phyloP scores from a whole-genome alignment of 2,329 filamentous ascomycete genomes.

The Rutstroemia sydowiana region DNA sequence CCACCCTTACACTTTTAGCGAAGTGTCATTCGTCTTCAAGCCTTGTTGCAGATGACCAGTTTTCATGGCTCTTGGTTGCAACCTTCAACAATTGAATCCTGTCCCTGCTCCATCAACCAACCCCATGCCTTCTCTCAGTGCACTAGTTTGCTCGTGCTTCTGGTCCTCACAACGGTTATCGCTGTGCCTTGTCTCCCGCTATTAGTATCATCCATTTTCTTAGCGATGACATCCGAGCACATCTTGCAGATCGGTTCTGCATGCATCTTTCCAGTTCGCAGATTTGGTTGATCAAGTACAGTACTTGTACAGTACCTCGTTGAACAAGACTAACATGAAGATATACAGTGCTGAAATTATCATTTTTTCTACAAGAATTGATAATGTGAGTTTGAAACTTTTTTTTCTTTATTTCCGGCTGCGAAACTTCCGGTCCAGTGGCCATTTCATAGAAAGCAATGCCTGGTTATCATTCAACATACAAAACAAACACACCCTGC shows the following conservation, averaged over 20 bases:
- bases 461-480: too few species aligned
- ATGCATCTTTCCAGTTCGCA: conserved; percentile 1
- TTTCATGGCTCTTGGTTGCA: conserved; percentile 19
- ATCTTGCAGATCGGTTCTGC: neutral
- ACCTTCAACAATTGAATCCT: too few species aligned
- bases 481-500: conserved; percentile 3
- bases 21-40: conserved; percentile 23
- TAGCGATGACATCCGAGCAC: neutral
- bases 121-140: conserved; percentile 26
- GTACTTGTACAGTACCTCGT: too few species aligned
- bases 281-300: neutral
- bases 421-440: neutral
- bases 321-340: neutral
- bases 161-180: conserved; percentile 21
- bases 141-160: conserved; percentile 27
- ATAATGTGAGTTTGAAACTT: conserved; percentile 2
- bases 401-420: neutral
- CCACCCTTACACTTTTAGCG: conserved; percentile 19
- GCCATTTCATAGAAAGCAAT: too few species aligned
- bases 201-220: conserved; percentile 5
- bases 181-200: conserved; percentile 6
- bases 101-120: conserved; percentile 24
- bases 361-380: neutral
- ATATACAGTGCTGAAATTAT: neutral
- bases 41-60: conserved; percentile 26